Conservation (phyloP, 148 eudicot species). For the Persicaria maculosa region DNA sequence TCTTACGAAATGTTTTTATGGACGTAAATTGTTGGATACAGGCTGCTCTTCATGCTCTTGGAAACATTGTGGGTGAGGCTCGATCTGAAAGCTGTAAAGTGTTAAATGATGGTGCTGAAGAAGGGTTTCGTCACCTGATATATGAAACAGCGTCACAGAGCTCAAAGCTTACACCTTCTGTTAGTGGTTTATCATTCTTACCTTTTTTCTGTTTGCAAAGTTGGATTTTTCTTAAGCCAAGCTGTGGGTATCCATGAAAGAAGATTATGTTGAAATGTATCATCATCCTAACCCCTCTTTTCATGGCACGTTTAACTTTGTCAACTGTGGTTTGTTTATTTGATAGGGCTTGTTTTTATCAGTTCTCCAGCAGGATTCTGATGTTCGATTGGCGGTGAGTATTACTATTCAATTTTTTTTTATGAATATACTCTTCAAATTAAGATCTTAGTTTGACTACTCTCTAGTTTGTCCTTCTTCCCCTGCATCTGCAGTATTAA, state of each 20-base stretch:
- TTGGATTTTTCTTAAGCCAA: background rate
- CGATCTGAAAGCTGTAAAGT: constrained; percentile 44
- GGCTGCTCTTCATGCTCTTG: constrained; percentile 93
- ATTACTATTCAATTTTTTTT: background rate
- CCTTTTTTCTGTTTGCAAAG: background rate
- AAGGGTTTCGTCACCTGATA: constrained; percentile 47
- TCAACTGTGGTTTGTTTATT: constrained; percentile 17
- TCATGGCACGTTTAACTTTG: constrained; percentile 4
- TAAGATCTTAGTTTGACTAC: background rate
- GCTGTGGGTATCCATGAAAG: background rate
- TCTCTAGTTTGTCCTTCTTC: background rate
- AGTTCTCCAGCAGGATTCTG: constrained; percentile 76
- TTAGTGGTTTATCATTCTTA: constrained; percentile 26
- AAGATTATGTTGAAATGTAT: background rate
- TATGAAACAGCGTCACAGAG: constrained; percentile 72
- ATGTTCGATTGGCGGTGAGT: constrained; percentile 74
- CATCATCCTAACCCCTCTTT: background rate
- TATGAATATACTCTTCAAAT: background rate
- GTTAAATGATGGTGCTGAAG: constrained; percentile 55
- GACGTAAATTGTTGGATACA: constrained; percentile 19
- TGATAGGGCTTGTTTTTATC: constrained; percentile 74
- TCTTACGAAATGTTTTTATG: background rate
- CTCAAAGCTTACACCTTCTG: constrained; percentile 72
- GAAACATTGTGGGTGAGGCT: constrained; percentile 63
- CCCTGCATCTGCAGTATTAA: background rate